Percentiles rank a stretch among this genome's conserved stretches.
These are phyloP conservation scores for Penicillium flavigenum DNA, from an alignment of 495 filamentous ascomycete genomes.

Conservation along the genomic window DNA sequence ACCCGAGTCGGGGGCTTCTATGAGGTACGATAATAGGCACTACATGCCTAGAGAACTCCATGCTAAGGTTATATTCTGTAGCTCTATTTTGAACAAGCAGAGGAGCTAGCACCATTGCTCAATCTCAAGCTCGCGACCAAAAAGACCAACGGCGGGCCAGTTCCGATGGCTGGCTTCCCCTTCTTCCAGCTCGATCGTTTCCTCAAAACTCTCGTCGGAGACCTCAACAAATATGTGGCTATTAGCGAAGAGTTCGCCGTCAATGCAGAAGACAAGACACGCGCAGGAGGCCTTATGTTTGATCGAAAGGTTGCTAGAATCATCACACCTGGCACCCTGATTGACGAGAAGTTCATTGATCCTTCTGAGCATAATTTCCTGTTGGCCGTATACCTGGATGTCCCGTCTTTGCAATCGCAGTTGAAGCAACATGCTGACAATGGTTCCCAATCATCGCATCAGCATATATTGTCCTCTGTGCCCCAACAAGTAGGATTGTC, in stretches of 20 bases:
- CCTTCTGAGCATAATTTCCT: conserved; percentile 90
- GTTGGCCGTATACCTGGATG: conserved; percentile 65
- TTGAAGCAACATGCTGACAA: conserved; percentile 21
- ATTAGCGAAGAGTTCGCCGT: conserved; percentile 89
- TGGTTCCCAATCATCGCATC: conserved; percentile 21
- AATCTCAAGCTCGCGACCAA: conserved; percentile 85
- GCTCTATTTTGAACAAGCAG: conserved; percentile 92
- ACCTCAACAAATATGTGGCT: conserved; percentile 85
- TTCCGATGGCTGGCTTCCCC: conserved; percentile 93
- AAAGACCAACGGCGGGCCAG: conserved; percentile 68
- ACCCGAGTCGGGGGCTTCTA: conserved; percentile 95
- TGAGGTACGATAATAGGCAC: conserved; percentile 52
- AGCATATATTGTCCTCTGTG: conserved; percentile 40
- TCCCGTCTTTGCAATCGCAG: conserved; percentile 22
- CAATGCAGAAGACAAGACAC: conserved; percentile 61
- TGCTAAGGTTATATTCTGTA: conserved; percentile 22
- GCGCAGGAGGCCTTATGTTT: conserved; percentile 73
- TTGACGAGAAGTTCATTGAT: conserved; percentile 97
- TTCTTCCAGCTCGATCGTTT: conserved; percentile 88
- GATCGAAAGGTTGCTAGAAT: conserved; percentile 82
- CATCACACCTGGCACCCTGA: conserved; percentile 90
- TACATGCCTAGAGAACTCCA: background rate
- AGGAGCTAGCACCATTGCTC: conserved; percentile 79
- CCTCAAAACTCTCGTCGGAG: conserved; percentile 88
- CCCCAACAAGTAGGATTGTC: conserved; percentile 69